Evolutionary conservation across 192 early-diverging fungal species (phyloP).

Genomic region (Anaeromyces robustus): DNA sequence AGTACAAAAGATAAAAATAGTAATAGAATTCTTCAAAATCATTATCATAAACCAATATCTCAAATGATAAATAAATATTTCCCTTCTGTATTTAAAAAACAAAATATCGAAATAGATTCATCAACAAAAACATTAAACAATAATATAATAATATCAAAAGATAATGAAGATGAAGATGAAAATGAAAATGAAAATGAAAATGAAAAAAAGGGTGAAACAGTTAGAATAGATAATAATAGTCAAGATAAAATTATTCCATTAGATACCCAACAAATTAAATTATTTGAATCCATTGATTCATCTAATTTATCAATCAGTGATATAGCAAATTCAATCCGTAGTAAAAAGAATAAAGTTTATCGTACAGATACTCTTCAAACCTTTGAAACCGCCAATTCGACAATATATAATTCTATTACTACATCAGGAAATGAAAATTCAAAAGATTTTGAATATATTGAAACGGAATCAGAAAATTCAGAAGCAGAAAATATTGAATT

Average conservation of each 20-base stretch:
- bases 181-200: too few species aligned
- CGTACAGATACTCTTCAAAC: background rate
- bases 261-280: too few species aligned
- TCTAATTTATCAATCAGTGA: too few species aligned
- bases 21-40: background rate
- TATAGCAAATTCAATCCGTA: background rate
- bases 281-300: too few species aligned
- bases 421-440: background rate
- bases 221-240: too few species aligned
- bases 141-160: too few species aligned
- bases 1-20: too few species aligned
- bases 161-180: too few species aligned
- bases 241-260: too few species aligned
- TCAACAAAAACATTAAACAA: too few species aligned
- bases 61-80: background rate
- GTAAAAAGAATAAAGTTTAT: background rate
- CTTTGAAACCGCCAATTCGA: background rate
- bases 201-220: too few species aligned
- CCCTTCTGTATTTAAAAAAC: background rate
- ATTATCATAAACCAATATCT: background rate
- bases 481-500: background rate
- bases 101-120: too few species aligned
- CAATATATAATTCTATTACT: background rate
- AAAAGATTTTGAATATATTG: background rate
- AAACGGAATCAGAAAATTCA: background rate